Conservation (phyloP, 2,329 filamentous ascomycete genomes). For the Colletotrichum somersetense region DNA sequence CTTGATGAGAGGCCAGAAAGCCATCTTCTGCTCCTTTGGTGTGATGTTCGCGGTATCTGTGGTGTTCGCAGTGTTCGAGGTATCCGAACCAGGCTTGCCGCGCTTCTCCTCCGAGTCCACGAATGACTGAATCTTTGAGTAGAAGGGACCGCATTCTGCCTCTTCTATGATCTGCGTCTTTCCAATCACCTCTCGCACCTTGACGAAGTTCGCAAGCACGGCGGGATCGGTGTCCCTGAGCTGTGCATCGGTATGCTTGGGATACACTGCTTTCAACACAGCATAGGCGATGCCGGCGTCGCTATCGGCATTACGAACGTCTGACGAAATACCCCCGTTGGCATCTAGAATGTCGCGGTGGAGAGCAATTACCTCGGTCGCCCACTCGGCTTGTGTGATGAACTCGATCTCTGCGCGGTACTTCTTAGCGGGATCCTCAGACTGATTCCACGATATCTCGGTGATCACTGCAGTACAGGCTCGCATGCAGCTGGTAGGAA, state of each 20-base stretch:
- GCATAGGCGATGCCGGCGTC: constrained; percentile 57
- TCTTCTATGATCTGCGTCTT: constrained; percentile 7
- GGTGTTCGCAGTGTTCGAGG: no score
- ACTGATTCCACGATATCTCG: constrained; percentile 69
- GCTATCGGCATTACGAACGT: constrained; percentile 56
- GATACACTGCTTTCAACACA: constrained; percentile 62
- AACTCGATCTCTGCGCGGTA: constrained; percentile 72
- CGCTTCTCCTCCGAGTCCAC: constrained; percentile 25
- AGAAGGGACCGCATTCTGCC: constrained; percentile 4
- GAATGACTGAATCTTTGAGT: constrained; percentile 16
- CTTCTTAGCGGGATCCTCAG: constrained; percentile 47
- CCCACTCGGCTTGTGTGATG: constrained; percentile 65
- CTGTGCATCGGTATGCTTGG: constrained; percentile 41
- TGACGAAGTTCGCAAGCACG: not conserved
- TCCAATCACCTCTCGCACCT: constrained; percentile 14
- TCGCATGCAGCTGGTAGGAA: constrained; percentile 64
- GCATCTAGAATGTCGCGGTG: constrained; percentile 61
- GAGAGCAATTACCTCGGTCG: constrained; percentile 62
- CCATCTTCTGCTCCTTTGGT: constrained; percentile 36
- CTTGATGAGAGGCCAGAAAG: constrained; percentile 65
- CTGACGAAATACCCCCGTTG: constrained; percentile 53
- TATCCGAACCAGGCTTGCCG: not conserved
- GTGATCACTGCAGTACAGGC: constrained; percentile 74
- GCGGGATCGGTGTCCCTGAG: not conserved
- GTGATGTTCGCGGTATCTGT: not conserved